These are phyloP conservation scores for Triticum turgidum DNA, from an alignment of 176 grass and related monocot genomes.

Conservation along the genomic window DNA sequence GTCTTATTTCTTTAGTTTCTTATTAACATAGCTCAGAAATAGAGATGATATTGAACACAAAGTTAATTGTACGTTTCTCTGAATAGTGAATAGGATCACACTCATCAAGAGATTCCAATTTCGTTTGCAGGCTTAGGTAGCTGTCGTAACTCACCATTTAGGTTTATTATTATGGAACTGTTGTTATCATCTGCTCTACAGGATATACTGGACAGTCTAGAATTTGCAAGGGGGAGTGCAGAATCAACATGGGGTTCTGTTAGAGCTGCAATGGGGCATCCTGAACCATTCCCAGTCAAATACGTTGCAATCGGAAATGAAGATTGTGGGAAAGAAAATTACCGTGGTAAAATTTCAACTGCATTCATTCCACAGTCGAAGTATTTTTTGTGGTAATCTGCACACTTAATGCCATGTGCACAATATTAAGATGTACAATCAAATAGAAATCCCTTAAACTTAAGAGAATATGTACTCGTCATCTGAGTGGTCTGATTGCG, in stretches of 20 bases:
- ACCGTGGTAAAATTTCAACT: slow-evolving; percentile 46
- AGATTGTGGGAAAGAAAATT: slow-evolving; percentile 75
- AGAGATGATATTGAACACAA: not conserved
- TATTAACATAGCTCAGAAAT: not conserved
- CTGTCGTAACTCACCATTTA: not conserved
- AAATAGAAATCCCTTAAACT: not conserved
- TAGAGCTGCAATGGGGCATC: slow-evolving; percentile 88
- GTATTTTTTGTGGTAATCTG: not conserved
- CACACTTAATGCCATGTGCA: not conserved
- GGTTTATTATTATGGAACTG: not conserved
- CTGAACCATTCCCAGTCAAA: slow-evolving; percentile 85
- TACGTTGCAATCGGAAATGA: slow-evolving; percentile 95
- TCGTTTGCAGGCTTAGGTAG: not conserved
- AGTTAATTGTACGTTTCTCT: not conserved
- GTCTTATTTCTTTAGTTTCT: not conserved
- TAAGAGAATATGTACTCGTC: not conserved
- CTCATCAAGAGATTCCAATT: not conserved
- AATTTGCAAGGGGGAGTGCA: slow-evolving; percentile 83
- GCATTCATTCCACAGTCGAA: not conserved
- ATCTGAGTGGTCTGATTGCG: not conserved
- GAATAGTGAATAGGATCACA: not conserved
- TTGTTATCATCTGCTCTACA: slow-evolving; percentile 24
- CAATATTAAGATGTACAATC: not conserved
- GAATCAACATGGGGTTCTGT: slow-evolving; percentile 88
- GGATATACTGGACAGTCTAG: slow-evolving; percentile 87